phyloP scores from a whole-genome alignment of 208 protist species.

The Kentomonas sorsogonicus region DNA sequence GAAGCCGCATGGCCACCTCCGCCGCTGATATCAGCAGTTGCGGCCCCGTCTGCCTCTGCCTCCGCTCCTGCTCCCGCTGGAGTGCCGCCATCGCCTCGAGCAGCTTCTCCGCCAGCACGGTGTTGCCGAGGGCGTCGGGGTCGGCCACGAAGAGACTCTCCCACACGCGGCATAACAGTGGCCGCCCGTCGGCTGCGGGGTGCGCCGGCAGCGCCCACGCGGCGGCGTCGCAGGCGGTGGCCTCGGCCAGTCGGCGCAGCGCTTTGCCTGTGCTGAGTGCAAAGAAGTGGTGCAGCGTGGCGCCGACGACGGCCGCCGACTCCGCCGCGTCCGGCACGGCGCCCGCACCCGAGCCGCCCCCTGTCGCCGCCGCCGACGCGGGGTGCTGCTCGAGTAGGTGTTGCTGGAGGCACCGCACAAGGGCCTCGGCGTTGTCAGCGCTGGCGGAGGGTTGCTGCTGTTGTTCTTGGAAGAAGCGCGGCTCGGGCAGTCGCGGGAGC shows the following conservation, averaged over 20 bases:
- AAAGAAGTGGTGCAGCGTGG: neutral
- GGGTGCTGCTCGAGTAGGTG: too few species aligned
- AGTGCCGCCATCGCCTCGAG: slow-evolving; percentile 11
- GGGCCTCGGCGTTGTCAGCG: too few species aligned
- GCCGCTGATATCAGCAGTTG: too few species aligned
- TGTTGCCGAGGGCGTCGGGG: neutral
- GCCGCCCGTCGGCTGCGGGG: neutral
- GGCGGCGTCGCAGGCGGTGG: neutral
- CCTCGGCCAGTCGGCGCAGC: neutral
- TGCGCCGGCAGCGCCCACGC: neutral
- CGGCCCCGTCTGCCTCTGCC: neutral
- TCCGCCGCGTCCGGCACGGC: neutral
- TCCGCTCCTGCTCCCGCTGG: slow-evolving; percentile 1
- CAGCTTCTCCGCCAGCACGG: slow-evolving; percentile 8
- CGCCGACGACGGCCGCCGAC: neutral
- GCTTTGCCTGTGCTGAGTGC: slow-evolving; percentile 1
- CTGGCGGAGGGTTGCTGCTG: too few species aligned
- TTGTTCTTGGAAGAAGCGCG: too few species aligned
- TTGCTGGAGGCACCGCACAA: too few species aligned
- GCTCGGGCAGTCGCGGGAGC: too few species aligned
- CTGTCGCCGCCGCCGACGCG: too few species aligned
- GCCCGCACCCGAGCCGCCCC: too few species aligned
- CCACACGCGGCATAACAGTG: slow-evolving; percentile 1
- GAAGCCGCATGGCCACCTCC: too few species aligned
- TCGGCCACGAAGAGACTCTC: slow-evolving; percentile 1